Evolutionary conservation across 371 early-diverging fungal species (phyloP).

Genomic region (Mortierella sp.): DNA sequence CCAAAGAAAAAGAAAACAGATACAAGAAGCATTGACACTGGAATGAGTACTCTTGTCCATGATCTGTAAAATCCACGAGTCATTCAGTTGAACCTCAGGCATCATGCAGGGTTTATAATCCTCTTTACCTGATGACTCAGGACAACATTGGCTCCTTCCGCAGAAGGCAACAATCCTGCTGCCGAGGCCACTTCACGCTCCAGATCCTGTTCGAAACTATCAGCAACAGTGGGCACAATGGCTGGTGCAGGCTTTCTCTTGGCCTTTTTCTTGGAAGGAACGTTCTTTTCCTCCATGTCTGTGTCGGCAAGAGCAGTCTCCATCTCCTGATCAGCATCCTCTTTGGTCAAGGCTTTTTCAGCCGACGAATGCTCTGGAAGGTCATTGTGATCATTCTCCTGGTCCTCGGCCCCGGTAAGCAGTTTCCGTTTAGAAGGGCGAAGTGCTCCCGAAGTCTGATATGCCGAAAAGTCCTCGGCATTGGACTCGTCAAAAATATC

Average conservation of each 20-base stretch:
- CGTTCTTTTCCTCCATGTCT: constrained; percentile 28
- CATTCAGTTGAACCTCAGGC: background rate
- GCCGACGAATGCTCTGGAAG: background rate
- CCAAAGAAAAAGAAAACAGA: background rate
- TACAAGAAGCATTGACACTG: too few relatives aligned
- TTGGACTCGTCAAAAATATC: constrained; percentile 46
- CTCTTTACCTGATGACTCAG: constrained; percentile 62
- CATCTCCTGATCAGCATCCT: constrained; percentile 12
- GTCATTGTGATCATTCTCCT: constrained; percentile 19
- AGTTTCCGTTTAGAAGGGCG: background rate
- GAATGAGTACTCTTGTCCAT: background rate
- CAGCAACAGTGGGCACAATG: constrained; percentile 73
- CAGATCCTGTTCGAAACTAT: constrained; percentile 83
- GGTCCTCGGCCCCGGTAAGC: constrained; percentile 4
- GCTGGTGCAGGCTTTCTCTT: constrained; percentile 9
- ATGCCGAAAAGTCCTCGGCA: constrained; percentile 37
- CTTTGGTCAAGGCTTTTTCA: constrained; percentile 13
- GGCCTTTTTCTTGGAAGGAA: constrained; percentile 12
- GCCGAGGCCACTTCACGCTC: constrained; percentile 75
- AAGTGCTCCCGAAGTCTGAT: constrained; percentile 11
- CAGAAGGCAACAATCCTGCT: constrained; percentile 70
- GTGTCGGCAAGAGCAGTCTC: constrained; percentile 1
- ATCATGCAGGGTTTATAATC: background rate
- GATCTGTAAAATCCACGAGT: background rate
- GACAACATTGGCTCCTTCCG: constrained; percentile 65